Conservation (phyloP, 441 rosid species). For the Gossypium davidsonii region DNA sequence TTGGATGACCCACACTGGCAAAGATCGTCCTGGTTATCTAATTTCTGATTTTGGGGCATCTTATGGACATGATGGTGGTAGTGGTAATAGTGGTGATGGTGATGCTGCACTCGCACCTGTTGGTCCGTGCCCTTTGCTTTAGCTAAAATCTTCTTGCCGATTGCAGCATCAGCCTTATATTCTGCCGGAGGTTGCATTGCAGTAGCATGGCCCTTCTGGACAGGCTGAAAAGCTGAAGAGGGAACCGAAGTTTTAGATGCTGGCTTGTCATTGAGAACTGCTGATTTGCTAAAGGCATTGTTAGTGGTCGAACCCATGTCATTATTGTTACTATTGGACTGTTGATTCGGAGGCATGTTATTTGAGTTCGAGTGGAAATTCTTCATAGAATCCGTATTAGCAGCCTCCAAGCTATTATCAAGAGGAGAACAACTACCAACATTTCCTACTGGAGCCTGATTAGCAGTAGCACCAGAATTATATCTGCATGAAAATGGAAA, state of each 20-base stretch:
- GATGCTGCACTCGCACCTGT: constrained; percentile 36
- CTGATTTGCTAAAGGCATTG: constrained; percentile 23
- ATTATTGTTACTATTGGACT: constrained; percentile 35
- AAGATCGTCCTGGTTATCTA: constrained; percentile 19
- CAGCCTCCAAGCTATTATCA: constrained; percentile 36
- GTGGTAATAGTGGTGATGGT: constrained; percentile 32
- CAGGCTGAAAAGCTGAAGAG: constrained; percentile 30
- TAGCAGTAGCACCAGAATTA: constrained; percentile 29
- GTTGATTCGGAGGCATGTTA: constrained; percentile 30
- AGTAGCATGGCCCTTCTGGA: constrained; percentile 22
- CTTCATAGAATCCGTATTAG: constrained; percentile 26
- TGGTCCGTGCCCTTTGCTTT: constrained; percentile 22
- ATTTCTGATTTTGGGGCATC: constrained; percentile 15
- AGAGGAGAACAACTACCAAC: constrained; percentile 38
- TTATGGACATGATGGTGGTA: constrained; percentile 31
- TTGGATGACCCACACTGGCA: constrained; percentile 37
- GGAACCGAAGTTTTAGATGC: constrained; percentile 20
- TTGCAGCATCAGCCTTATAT: constrained; percentile 26
- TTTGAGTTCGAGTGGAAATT: constrained; percentile 31
- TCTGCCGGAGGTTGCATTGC: constrained; percentile 18
- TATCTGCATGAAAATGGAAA: constrained; percentile 30
- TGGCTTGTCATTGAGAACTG: constrained; percentile 19
- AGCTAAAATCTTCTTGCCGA: constrained; percentile 9
- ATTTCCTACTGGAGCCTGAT: constrained; percentile 33
- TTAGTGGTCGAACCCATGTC: constrained; percentile 35